Percentiles rank a stretch among this genome's conserved stretches.
phyloP scores from a whole-genome alignment of 2,329 filamentous ascomycete genomes.

The Monascus ruber region DNA sequence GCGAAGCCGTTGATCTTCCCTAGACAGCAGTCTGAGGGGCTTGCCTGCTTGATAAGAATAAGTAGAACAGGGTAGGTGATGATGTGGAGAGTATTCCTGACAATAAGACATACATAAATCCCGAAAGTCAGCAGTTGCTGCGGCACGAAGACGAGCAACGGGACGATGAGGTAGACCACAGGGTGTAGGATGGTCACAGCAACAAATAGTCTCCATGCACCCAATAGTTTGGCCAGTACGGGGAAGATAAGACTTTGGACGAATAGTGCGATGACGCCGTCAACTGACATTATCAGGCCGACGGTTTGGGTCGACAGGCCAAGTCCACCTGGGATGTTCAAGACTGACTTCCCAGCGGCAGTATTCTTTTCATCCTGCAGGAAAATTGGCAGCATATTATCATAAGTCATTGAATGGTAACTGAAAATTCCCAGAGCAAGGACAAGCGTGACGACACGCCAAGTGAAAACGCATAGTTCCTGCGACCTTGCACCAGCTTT shows the following conservation, averaged over 20 bases:
- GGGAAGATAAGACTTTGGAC: slow-evolving; percentile 65
- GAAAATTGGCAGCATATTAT: slow-evolving; percentile 85
- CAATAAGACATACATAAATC: slow-evolving; percentile 53
- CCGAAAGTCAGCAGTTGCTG: slow-evolving; percentile 43
- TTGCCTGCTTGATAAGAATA: slow-evolving; percentile 62
- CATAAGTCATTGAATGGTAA: slow-evolving; percentile 91
- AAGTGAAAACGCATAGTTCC: slow-evolving; percentile 43
- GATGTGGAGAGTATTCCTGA: slow-evolving; percentile 59
- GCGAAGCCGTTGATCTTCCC: slow-evolving; percentile 63
- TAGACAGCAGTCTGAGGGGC: slow-evolving; percentile 49
- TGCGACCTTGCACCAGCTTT: slow-evolving; percentile 27
- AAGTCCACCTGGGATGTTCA: slow-evolving; percentile 53
- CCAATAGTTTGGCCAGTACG: slow-evolving; percentile 49
- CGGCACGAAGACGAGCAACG: slow-evolving; percentile 53
- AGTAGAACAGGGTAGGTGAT: slow-evolving; percentile 57
- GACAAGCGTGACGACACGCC: slow-evolving; percentile 62
- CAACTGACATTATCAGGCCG: slow-evolving; percentile 56
- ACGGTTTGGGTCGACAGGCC: slow-evolving; percentile 56
- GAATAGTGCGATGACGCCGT: slow-evolving; percentile 59
- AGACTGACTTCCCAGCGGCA: slow-evolving; percentile 24
- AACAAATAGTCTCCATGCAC: slow-evolving; percentile 57
- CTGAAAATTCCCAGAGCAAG: slow-evolving; percentile 81
- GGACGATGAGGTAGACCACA: slow-evolving; percentile 56
- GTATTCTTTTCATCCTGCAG: slow-evolving; percentile 56
- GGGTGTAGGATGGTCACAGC: slow-evolving; percentile 56